Evolutionary conservation across 306 rosid genomes (phyloP).

Genomic region (Glycine tomentella): DNA sequence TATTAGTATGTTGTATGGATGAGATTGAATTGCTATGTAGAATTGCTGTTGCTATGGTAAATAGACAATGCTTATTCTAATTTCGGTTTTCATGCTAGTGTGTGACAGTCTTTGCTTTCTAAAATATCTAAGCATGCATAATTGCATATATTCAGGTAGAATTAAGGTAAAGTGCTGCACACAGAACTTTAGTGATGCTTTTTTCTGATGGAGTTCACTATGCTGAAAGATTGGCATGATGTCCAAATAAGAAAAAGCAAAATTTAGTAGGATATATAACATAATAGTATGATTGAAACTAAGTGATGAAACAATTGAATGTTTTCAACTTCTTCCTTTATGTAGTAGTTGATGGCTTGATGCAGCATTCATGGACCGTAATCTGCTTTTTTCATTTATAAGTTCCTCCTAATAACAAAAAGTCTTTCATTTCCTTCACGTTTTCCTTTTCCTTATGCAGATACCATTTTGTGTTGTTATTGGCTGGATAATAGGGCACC

Average conservation of each 20-base stretch:
- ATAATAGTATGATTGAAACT: conserved; percentile 9
- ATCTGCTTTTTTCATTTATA: not conserved
- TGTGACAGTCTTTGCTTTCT: not conserved
- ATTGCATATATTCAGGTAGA: too few species aligned
- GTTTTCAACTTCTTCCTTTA: not conserved
- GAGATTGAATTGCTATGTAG: too few species aligned
- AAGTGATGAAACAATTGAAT: not conserved
- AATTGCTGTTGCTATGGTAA: too few species aligned
- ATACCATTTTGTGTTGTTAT: conserved; percentile 79
- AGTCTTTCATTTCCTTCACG: not conserved
- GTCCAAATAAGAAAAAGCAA: not conserved
- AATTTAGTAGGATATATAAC: not conserved
- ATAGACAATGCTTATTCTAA: conserved; percentile 13
- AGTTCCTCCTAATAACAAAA: not conserved
- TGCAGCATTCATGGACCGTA: not conserved
- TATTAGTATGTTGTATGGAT: too few species aligned
- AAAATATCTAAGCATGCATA: conserved; percentile 11
- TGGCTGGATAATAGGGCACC: conserved; percentile 77
- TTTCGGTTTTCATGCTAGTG: not conserved
- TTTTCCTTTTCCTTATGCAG: conserved; percentile 59
- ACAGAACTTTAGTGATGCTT: not conserved
- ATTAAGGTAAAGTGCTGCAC: too few species aligned
- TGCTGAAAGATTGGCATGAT: conserved; percentile 13
- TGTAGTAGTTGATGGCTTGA: not conserved
- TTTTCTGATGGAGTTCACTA: not conserved